Conservation (phyloP, 805 yeast species). For the Diddensiella caesifluorescens region DNA sequence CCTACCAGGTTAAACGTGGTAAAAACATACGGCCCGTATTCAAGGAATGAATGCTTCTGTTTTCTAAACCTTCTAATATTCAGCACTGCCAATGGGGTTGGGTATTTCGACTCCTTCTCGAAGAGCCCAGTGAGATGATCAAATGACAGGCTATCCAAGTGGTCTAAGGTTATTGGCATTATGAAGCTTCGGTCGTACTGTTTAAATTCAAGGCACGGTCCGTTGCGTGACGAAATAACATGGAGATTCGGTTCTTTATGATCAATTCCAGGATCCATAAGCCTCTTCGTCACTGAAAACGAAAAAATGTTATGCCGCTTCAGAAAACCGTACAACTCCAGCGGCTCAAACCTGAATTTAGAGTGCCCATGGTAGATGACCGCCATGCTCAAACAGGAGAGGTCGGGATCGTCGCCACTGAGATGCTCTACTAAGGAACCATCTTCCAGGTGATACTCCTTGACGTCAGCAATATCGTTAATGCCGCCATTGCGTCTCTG, state of each 20-base stretch:
- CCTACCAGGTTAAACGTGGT: background rate
- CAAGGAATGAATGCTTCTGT: background rate
- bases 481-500: too few species aligned
- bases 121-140: background rate
- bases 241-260: background rate
- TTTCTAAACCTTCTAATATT: background rate
- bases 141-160: background rate
- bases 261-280: constrained; percentile 5
- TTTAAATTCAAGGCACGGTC: background rate
- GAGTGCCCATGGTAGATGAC: constrained; percentile 9
- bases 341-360: constrained; percentile 9
- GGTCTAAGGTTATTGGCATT: background rate
- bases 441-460: background rate
- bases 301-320: constrained; percentile 11
- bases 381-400: constrained; percentile 8
- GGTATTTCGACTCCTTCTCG: background rate
- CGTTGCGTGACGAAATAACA: background rate
- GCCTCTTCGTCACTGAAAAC: constrained; percentile 10
- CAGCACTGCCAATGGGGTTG: background rate
- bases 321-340: constrained; percentile 9
- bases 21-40: background rate
- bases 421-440: constrained; percentile 2
- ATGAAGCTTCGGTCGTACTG: background rate
- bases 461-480: constrained; percentile 1
- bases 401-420: constrained; percentile 2